Evolutionary conservation across 352 stramenopile genomes (phyloP), one percentile per base, ranked within the genome.

Genomic region (Phytophthora crassamura): DNA sequence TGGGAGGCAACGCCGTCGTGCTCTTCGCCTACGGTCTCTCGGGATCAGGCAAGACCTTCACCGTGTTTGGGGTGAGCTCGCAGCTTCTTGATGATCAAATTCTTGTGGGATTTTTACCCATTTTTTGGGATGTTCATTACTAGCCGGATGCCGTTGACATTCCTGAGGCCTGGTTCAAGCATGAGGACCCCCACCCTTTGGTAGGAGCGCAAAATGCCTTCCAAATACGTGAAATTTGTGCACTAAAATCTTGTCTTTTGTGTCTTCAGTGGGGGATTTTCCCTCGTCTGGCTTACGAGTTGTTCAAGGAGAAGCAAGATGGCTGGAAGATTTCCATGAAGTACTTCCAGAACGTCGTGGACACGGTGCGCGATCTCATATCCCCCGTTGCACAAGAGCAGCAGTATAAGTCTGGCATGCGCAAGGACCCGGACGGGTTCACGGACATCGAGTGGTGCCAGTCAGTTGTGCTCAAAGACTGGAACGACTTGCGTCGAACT

Each of bases 301-400:
- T 98, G 25, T 98, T 98, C 74, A 86, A 97, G 63, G 88, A 98
- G 62, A 97, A 97, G 64, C 81, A 97, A 59, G 94, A 98, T 56
- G 94, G 94, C 54, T 98, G 94, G 94, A 98, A 98, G 73, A 95
- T 98, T 67, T 97, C 90, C 28, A 98, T 98, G 94, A 98, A 98
- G 78, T 98, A 98, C 70, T 98, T 98, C 67, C 94, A 98, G 67
- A 98, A 98, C 69, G 94, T 98, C 36, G 94, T 98, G 7, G 94
- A 98, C 73, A 98, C 90, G 4, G 93, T 98, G 41, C 88, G 94
- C 30, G 94, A 98, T 72, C 84, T 98, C 59, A 97, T 98, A 90
- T 97, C 88, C 6, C 93, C 94, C 2, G 80, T 97, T 46, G 93
- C 86, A 2, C 88, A 97, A 61, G 94, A 98, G 53, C 90, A 98